Base-by-base conservation (phyloP, 202 grass and related monocot genomes). In the Schoenoplectus tabernaemontani region DNA sequence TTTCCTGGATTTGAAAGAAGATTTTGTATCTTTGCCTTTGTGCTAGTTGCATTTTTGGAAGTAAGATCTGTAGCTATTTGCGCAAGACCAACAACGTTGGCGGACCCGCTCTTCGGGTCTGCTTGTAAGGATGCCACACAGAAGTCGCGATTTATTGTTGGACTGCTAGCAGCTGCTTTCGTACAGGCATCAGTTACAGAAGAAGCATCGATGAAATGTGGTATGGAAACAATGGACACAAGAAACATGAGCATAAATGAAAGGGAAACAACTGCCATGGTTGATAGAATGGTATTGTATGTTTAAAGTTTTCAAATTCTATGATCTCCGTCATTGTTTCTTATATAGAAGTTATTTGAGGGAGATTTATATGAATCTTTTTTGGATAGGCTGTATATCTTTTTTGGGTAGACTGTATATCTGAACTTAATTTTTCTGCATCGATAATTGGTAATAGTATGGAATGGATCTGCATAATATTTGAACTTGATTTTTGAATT, bases 21-120 rank as follows among this genome's bases (percentile, higher is more conserved):
- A 61, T 79, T 85, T 59, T 84, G 59, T 20, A 91, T 83, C 80
- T 83, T 87, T 32, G 86, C 15, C 68, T 84, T 83, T 1, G 83
- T 87, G 61, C 76, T 87, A 1, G 86, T 82, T 26, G 86, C 88
- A 72, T 93, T 89, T 43, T 88, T 81, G 30, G 80, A 64, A 43
- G 91, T 75, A 37, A 87, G 20, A 41, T 56, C 37, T 0, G 84
- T 87, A 7, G 91, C 88, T 1, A 93, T 62, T 46, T 87, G 1
- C 0, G 86, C 84, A 0, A 89, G 76, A 0, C 63, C 80, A 16
- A 88, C 77, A 42, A 81, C 36, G 38, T 59, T 77, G 15, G 76
- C 67, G 26, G 81, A 88, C 13, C 19, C 42, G 64, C 83, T 88
- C 28, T 82, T 37, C 0, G 76, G 84, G n/a, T 96, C 85, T 0